These are phyloP conservation scores for Diplogelasinospora grovesii DNA, from an alignment of 495 filamentous ascomycete genomes.

Conservation along the genomic window DNA sequence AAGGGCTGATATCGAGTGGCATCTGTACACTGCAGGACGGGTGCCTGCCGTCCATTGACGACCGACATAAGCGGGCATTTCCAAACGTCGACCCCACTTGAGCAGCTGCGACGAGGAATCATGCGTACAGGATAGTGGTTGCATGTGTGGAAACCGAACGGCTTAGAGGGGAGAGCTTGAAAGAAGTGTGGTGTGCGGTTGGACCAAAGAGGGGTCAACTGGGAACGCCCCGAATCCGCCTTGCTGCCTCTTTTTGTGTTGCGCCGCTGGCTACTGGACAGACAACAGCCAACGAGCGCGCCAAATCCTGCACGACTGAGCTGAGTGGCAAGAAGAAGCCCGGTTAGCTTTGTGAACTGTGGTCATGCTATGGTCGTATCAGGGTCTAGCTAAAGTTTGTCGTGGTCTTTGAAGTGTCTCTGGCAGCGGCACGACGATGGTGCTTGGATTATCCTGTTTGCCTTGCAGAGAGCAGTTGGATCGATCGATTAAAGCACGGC, in stretches of 20 bases:
- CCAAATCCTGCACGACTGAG: neutral
- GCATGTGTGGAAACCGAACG: conserved; percentile 13
- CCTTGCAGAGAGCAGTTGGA: no score
- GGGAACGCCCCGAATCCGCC: no score
- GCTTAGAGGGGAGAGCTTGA: neutral
- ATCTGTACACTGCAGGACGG: conserved; percentile 2
- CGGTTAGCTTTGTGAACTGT: no score
- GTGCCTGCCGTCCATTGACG: conserved; percentile 10
- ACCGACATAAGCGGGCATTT: no score
- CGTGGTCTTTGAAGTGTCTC: no score
- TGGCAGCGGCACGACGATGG: no score
- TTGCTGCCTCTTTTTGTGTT: no score
- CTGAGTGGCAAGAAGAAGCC: conserved; percentile 5
- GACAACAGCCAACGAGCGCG: conserved; percentile 2
- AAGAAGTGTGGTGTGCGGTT: neutral
- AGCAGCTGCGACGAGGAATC: conserved; percentile 20
- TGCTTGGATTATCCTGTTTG: no score
- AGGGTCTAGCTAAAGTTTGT: no score
- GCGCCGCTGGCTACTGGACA: no score
- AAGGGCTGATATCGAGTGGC: neutral
- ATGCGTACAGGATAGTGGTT: conserved; percentile 17
- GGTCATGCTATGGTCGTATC: no score
- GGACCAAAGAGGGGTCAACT: neutral
- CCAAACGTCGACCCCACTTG: conserved; percentile 14
- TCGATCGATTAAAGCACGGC: no score